phyloP scores from a whole-genome alignment of 441 rosid genomes.

The Mallotus repandus region DNA sequence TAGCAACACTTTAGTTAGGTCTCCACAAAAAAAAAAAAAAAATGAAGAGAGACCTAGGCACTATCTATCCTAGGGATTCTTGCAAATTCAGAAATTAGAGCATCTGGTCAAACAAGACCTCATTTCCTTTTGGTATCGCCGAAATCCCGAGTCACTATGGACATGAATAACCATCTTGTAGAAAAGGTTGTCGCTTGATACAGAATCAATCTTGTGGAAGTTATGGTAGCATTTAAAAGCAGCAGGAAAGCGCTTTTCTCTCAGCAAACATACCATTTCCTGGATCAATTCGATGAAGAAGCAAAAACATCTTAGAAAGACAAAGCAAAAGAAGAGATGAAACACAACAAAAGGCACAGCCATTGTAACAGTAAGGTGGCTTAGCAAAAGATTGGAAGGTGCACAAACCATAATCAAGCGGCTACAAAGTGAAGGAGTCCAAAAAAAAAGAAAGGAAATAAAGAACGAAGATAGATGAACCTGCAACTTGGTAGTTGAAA shows the following conservation, averaged over 20 bases:
- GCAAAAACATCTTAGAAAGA: not conserved
- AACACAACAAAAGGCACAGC: no score
- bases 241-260: constrained; percentile 71
- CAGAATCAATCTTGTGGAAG: constrained; percentile 62
- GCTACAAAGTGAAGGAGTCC: not conserved
- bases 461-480: constrained; percentile 32
- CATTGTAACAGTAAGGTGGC: no score
- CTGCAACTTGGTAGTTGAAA: constrained; percentile 78
- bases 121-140: constrained; percentile 95
- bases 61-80: constrained; percentile 9
- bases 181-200: constrained; percentile 71
- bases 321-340: not conserved
- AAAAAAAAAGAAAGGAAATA: no score
- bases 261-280: constrained; percentile 92
- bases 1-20: constrained; percentile 20
- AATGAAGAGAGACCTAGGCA: constrained; percentile 1
- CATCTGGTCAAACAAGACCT: constrained; percentile 48
- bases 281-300: constrained; percentile 37
- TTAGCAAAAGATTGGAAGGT: not conserved
- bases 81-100: constrained; percentile 14
- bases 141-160: constrained; percentile 75
- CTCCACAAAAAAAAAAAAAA: constrained; percentile 10
- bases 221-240: constrained; percentile 91
- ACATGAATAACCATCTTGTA: constrained; percentile 95
- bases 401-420: not conserved